phyloP scores from a whole-genome alignment of 1,284 basidiomycete species.

The Peniophora sp. region DNA sequence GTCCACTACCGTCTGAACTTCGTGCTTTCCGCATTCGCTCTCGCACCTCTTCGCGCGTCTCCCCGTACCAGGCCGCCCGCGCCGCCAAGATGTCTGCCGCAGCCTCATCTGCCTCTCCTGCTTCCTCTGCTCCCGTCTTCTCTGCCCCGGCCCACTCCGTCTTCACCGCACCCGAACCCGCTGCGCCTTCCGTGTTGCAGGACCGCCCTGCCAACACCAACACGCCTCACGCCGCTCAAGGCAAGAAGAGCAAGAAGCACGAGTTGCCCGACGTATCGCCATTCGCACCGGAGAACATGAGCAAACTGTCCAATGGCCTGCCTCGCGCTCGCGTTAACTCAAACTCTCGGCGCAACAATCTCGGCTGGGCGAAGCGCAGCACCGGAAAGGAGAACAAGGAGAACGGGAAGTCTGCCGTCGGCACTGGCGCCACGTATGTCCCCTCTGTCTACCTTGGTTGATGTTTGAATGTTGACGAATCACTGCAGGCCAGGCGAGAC shows the following conservation, averaged over 20 bases:
- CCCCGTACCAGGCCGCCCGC: constrained; percentile 53
- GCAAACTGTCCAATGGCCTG: constrained; percentile 21
- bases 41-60: constrained; percentile 59
- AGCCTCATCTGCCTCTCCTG: constrained; percentile 28
- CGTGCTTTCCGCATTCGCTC: constrained; percentile 52
- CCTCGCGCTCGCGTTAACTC: constrained; percentile 48
- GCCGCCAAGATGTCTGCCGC: constrained; percentile 34
- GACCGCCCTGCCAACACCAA: constrained; percentile 33
- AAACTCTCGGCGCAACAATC: constrained; percentile 42
- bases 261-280: constrained; percentile 21
- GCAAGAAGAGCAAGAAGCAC: background rate
- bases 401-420: constrained; percentile 23
- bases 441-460: background rate
- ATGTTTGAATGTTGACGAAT: constrained; percentile 1
- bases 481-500: constrained; percentile 48
- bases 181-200: constrained; percentile 15
- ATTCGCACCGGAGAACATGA: constrained; percentile 16
- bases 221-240: constrained; percentile 9
- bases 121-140: constrained; percentile 13
- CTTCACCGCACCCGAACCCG: constrained; percentile 7
- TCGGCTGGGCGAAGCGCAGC: constrained; percentile 58
- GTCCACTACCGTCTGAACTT: constrained; percentile 61
- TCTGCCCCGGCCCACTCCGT: background rate
- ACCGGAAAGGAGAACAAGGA: constrained; percentile 27
- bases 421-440: constrained; percentile 45